A percentile compares a stretch with the other conserved stretches of the same genome.
These are phyloP conservation scores for Candida maris DNA, from an alignment of 805 yeast genomes.

Conservation along the genomic window DNA sequence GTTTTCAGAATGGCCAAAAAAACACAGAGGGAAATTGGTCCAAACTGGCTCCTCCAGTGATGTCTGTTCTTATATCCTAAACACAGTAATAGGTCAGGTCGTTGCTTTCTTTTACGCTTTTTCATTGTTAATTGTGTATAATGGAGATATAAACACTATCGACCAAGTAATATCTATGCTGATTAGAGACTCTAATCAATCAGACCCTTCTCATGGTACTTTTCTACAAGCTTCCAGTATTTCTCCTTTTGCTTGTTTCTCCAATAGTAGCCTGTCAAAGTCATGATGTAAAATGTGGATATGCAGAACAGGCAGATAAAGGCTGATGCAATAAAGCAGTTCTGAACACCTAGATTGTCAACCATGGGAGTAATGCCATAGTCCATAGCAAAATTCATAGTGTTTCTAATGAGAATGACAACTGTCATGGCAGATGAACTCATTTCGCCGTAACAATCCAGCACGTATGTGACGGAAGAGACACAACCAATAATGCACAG, in stretches of 20 bases:
- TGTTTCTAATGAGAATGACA: slow-evolving; percentile 53
- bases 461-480: slow-evolving; percentile 47
- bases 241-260: slow-evolving; percentile 31
- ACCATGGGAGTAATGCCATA: slow-evolving; percentile 63
- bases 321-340: slow-evolving; percentile 55
- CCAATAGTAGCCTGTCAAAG: slow-evolving; percentile 34
- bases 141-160: too few relatives aligned
- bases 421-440: slow-evolving; percentile 52
- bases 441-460: slow-evolving; percentile 55
- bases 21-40: too few relatives aligned
- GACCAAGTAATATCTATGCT: too few relatives aligned
- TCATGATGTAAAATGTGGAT: slow-evolving; percentile 41
- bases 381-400: slow-evolving; percentile 56
- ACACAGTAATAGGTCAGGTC: too few relatives aligned
- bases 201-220: slow-evolving; percentile 23
- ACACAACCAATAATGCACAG: slow-evolving; percentile 51
- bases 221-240: slow-evolving; percentile 35
- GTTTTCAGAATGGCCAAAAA: too few relatives aligned
- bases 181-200: too few relatives aligned
- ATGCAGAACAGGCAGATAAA: slow-evolving; percentile 47
- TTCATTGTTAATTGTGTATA: too few relatives aligned
- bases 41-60: too few relatives aligned
- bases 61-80: too few relatives aligned
- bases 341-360: slow-evolving; percentile 47
- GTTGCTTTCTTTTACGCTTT: too few relatives aligned